Evolutionary conservation across 2,329 filamentous ascomycete species (phyloP), one percentile per base, ranked within the genome.

Genomic region (Lachnellula arida): DNA sequence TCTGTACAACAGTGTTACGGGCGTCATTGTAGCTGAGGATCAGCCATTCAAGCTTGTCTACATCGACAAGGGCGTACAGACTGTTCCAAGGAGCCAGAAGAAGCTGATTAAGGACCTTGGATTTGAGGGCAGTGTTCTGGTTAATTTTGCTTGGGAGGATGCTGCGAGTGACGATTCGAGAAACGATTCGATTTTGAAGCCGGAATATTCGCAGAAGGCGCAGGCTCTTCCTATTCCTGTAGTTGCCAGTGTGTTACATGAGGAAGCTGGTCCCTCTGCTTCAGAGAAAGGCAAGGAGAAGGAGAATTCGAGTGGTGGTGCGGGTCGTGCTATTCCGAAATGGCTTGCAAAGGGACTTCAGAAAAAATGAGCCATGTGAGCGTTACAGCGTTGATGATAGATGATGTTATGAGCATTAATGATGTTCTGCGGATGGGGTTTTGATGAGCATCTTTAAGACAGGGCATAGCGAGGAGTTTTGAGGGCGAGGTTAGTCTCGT

Each of bases 121-220:
- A 14, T 81, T 97, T 60, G 80, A 78, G 3, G 85, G 85, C 6
- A 80, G 84, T 35, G 85, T 92, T 34, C 75, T 96, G 8, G 75
- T 97, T 44, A 93, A 87, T 57, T 81, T 96, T 58, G 73, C 84
- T 1, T 96, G 91, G 89, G 82, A 84, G 19, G 80, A 86, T 47
- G 76, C 72, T 39, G 87, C 85, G 1, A 76, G 80, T n/a, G 66
- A 74, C 1, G 74, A 78, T 11, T 80, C 78, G 4, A 77, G 85
- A 57, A 78, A 78, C 32, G 25, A n/a, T 28, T 74, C 73, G 23
- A 64, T 60, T 7, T 53, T 71, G 42, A 67, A 71, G 64, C 63
- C 70, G 1, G 74, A 76, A 25, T 77, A 86, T 51, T 80, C 82
- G 28, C 77, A 78, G 51, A 77, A 82, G 65, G 90, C 89, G 1